Evolutionary conservation across 2,329 filamentous ascomycete genomes (phyloP), one percentile per base, ranked within the genome.

Genomic region (Didymella exigua): DNA sequence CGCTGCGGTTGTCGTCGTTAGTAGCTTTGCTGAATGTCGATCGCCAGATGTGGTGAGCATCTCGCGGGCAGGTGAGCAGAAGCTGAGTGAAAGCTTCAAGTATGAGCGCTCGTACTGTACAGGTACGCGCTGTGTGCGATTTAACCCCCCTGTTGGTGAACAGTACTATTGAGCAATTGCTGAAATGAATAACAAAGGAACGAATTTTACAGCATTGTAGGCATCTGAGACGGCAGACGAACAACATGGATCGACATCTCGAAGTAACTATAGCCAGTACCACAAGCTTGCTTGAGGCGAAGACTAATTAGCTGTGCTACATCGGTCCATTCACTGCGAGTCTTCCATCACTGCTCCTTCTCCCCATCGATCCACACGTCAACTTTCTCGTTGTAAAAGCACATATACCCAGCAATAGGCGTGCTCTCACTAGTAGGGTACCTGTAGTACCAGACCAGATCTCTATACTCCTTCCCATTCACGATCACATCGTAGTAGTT

Each of bases 321-420:
- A 13, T 36, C 9, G 16, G 21, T 21, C 8, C 2, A 36, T 18
- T 14, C 10, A 31, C 7, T 19, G 3, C 13, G 5, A 11, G 4
- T 13, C 4, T 8, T 8, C 19, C 31, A 59, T 23, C 36, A 40
- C 49, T 69, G 43, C 55, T 76, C 69, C 49, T 75, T 74, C n/a
- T 75, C 66, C 1, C 85, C 85, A 56, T 85, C 83, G 5, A 88
- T 60, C 51, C 78, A 75, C n/a, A 89, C 79, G 56, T 88, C 84
- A 1, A 89, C 84, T 71, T 85, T 86, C 68, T 89, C 87, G 58
- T 89, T 87, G 59, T 88, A 89, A 56, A 89, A 89, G 64, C 85
- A 88, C 47, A 87, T 41, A 41, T 79, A 67, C 2, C 85, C 85
- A 1, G 81, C 81, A 55, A 89, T 76, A 2, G 70, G 72, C 2